Conservation (phyloP, 108 stramenopile genomes). For the Skeletonema menzelii region DNA sequence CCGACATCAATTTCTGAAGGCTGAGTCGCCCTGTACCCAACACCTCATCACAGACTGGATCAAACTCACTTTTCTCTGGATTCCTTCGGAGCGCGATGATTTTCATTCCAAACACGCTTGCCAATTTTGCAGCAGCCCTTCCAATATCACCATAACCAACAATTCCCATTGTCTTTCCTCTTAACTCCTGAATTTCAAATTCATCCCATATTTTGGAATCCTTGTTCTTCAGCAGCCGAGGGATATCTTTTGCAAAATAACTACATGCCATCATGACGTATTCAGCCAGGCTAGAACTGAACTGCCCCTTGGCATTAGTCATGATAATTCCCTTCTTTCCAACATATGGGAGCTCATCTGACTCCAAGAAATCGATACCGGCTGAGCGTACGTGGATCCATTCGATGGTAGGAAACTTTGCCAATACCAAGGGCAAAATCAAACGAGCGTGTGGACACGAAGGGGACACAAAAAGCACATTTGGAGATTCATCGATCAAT, state of each 20-base stretch:
- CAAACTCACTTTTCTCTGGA: conserved; percentile 51
- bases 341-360: conserved; percentile 40
- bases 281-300: conserved; percentile 73
- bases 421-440: conserved; percentile 30
- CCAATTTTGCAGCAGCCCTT: conserved; percentile 43
- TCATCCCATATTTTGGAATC: conserved; percentile 53
- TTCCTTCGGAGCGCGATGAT: conserved; percentile 74
- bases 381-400: conserved; percentile 57
- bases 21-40: conserved; percentile 34
- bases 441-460: conserved; percentile 36
- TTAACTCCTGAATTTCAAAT: conserved; percentile 65
- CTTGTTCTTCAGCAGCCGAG: conserved; percentile 55
- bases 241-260: conserved; percentile 90
- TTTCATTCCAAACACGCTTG: conserved; percentile 71
- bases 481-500: conserved; percentile 13
- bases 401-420: conserved; percentile 41
- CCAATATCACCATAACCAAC: conserved; percentile 90
- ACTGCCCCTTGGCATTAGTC: conserved; percentile 80
- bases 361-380: conserved; percentile 51
- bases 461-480: conserved; percentile 42
- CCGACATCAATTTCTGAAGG: conserved; percentile 45
- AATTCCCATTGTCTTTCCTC: conserved; percentile 76
- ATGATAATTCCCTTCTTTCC: conserved; percentile 27
- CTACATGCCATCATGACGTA: conserved; percentile 73
- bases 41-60: conserved; percentile 58